Percentiles rank a stretch among this genome's conserved stretches.
These are phyloP conservation scores for Pythium apleroticum DNA, from an alignment of 352 stramenopile genomes.

Conservation along the genomic window DNA sequence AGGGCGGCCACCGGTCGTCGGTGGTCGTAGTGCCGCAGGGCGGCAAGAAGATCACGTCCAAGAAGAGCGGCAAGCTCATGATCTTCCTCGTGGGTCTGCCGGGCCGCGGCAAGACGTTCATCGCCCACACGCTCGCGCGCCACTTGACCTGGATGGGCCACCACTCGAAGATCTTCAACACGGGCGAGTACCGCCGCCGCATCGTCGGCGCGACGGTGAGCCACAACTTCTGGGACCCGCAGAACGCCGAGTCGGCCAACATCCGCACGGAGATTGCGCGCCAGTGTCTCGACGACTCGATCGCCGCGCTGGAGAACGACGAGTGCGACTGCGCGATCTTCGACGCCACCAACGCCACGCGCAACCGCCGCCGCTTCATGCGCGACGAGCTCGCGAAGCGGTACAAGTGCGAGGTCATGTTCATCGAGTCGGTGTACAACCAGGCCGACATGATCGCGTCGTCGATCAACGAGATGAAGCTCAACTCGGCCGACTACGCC, in stretches of 20 bases:
- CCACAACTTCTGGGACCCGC: constrained; percentile 81
- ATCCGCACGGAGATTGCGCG: constrained; percentile 71
- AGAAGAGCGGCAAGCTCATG: constrained; percentile 68
- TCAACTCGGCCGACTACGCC: constrained; percentile 80
- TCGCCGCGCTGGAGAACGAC: constrained; percentile 61
- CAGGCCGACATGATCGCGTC: constrained; percentile 69
- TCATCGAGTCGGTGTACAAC: constrained; percentile 83
- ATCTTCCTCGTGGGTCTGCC: constrained; percentile 80
- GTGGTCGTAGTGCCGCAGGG: constrained; percentile 39
- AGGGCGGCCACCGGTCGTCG: constrained; percentile 71
- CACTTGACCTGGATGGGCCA: constrained; percentile 88
- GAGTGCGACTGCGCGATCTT: constrained; percentile 81
- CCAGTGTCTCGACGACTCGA: constrained; percentile 71
- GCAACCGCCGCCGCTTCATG: constrained; percentile 61
- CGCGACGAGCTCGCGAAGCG: constrained; percentile 50
- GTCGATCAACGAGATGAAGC: constrained; percentile 86
- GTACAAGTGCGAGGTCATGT: constrained; percentile 81
- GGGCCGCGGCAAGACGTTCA: constrained; percentile 84
- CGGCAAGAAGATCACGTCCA: constrained; percentile 38
- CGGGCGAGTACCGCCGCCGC: constrained; percentile 74
- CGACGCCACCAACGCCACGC: constrained; percentile 83
- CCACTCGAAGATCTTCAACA: constrained; percentile 81
- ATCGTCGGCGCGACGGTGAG: constrained; percentile 67
- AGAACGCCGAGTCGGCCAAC: constrained; percentile 67
- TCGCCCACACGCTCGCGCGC: constrained; percentile 75